Conservation (phyloP, 495 filamentous ascomycete species). For the Polyplosphaeria fusca region DNA sequence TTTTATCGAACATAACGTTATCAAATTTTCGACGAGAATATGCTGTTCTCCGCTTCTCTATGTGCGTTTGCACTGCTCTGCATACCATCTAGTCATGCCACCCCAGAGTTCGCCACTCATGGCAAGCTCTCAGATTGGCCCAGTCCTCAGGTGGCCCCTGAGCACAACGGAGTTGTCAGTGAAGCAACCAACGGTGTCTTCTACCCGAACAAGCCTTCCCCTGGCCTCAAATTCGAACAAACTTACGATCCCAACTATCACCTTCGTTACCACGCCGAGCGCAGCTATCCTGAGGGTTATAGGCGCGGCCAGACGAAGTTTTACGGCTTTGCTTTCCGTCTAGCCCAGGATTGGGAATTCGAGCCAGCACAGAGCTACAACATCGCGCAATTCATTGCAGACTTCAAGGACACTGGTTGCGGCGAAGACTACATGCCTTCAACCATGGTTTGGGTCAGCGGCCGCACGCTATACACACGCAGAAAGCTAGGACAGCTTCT, state of each 20-base stretch:
- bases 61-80: not conserved
- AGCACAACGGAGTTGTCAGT: slow-evolving; percentile 46
- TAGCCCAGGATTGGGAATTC: slow-evolving; percentile 52
- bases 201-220: slow-evolving; percentile 40
- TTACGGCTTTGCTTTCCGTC: slow-evolving; percentile 57
- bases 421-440: slow-evolving; percentile 55
- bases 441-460: slow-evolving; percentile 53
- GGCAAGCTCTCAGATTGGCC: slow-evolving; percentile 53
- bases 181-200: slow-evolving; percentile 48
- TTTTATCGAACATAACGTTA: no score
- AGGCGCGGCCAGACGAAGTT: slow-evolving; percentile 50
- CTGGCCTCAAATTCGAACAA: slow-evolving; percentile 54
- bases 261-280: slow-evolving; percentile 58
- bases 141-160: slow-evolving; percentile 43
- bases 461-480: slow-evolving; percentile 48
- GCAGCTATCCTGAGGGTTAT: slow-evolving; percentile 48
- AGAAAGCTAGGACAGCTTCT: slow-evolving; percentile 50
- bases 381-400: slow-evolving; percentile 56
- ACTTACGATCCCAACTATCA: slow-evolving; percentile 47
- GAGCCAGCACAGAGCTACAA: slow-evolving; percentile 50
- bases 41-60: no score
- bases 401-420: slow-evolving; percentile 49
- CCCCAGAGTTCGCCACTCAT: slow-evolving; percentile 50
- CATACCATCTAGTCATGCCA: slow-evolving; percentile 25
- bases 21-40: no score